Conservation (phyloP, 2,329 filamentous ascomycete species). For the Sordariomycetes sp. region DNA sequence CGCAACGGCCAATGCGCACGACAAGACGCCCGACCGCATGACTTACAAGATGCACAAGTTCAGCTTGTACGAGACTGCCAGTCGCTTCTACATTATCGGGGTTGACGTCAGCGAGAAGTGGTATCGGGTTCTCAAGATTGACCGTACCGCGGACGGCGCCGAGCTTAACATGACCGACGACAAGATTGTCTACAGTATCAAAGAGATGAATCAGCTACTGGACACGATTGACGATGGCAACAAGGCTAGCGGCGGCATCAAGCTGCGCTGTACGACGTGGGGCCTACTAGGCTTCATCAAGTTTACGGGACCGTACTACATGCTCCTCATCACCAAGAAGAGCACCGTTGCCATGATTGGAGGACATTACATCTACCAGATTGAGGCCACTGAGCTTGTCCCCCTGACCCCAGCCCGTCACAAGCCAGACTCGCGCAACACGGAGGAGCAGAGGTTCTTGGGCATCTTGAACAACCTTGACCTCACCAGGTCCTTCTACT, state of each 20-base stretch:
- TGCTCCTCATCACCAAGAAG: constrained; percentile 93
- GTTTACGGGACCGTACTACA: constrained; percentile 94
- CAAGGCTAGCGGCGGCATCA: constrained; percentile 80
- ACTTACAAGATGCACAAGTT: constrained; percentile 84
- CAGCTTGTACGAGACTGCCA: constrained; percentile 92
- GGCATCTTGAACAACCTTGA: constrained; percentile 87
- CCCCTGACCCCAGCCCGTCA: constrained; percentile 71
- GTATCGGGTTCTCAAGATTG: constrained; percentile 90
- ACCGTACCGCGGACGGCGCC: constrained; percentile 68
- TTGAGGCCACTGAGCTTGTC: constrained; percentile 87
- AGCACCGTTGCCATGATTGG: constrained; percentile 94
- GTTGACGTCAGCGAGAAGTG: constrained; percentile 82
- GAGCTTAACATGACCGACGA: constrained; percentile 85
- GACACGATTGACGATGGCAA: constrained; percentile 95
- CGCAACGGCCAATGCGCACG: no score
- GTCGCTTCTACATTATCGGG: constrained; percentile 88
- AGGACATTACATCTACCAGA: constrained; percentile 90
- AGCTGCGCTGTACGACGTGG: constrained; percentile 84
- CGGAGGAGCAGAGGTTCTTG: constrained; percentile 84
- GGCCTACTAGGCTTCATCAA: constrained; percentile 90
- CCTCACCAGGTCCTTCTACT: constrained; percentile 87
- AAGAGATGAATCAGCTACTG: constrained; percentile 87
- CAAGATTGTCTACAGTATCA: constrained; percentile 86
- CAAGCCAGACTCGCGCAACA: constrained; percentile 68
- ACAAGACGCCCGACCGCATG: constrained; percentile 23